These are phyloP conservation scores for Plasmodium chabaudi DNA, from an alignment of 169 alveolate genomes.

Conservation along the genomic window DNA sequence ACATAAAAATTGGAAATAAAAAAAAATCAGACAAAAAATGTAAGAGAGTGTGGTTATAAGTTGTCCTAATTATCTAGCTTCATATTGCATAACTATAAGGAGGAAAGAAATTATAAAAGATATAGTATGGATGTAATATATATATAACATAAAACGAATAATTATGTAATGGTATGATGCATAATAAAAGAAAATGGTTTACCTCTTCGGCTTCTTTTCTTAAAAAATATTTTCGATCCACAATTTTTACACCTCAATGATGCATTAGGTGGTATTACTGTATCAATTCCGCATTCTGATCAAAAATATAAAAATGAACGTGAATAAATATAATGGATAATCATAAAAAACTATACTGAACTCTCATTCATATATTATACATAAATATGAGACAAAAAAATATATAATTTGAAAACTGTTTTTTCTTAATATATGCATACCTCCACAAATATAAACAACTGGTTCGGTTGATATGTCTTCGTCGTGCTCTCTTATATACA, in stretches of 20 bases:
- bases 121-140: background rate
- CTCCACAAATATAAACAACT: slow-evolving; percentile 69
- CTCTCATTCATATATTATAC: too few relatives aligned
- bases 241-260: slow-evolving; percentile 89
- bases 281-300: slow-evolving; percentile 90
- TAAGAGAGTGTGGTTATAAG: too few relatives aligned
- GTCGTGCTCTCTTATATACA: slow-evolving; percentile 73
- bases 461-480: slow-evolving; percentile 70
- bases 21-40: too few relatives aligned
- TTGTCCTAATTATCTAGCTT: slow-evolving; percentile 44
- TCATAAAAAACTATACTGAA: too few relatives aligned
- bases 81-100: slow-evolving; percentile 70
- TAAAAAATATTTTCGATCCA: slow-evolving; percentile 89
- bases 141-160: background rate
- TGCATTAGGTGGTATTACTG: slow-evolving; percentile 88
- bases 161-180: background rate
- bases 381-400: too few relatives aligned
- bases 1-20: too few relatives aligned
- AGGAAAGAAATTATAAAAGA: background rate
- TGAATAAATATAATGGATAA: slow-evolving; percentile 5
- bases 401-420: background rate
- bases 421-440: slow-evolving; percentile 13
- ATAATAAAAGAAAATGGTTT: background rate
- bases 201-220: slow-evolving; percentile 88
- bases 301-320: slow-evolving; percentile 4